phyloP scores from a whole-genome alignment of 306 rosid species.

The Dryas drummondii region DNA sequence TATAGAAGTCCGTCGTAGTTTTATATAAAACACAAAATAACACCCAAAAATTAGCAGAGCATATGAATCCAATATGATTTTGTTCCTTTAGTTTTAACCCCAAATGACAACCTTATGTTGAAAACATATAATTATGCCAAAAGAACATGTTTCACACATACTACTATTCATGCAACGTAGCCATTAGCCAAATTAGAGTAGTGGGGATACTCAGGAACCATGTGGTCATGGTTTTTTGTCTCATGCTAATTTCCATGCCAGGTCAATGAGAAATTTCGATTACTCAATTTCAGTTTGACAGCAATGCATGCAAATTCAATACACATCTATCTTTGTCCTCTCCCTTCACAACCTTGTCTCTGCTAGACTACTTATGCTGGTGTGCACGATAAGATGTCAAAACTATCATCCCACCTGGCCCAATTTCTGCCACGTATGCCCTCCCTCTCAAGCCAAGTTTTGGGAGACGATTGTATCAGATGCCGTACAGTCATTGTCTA shows the following conservation, averaged over 20 bases:
- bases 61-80: no score
- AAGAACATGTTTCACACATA: no score
- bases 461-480: neutral
- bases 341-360: slow-evolving; percentile 20
- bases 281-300: slow-evolving; percentile 29
- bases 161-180: neutral
- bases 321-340: slow-evolving; percentile 15
- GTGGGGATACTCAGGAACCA: slow-evolving; percentile 23
- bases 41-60: no score
- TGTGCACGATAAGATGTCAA: neutral
- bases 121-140: no score
- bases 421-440: neutral
- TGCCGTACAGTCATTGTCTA: slow-evolving; percentile 8
- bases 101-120: neutral
- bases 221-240: slow-evolving; percentile 9
- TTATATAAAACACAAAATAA: no score
- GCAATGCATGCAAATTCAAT: neutral
- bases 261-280: slow-evolving; percentile 37
- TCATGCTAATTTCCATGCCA: slow-evolving; percentile 21
- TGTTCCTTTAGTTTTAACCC: neutral
- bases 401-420: neutral
- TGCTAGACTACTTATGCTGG: neutral
- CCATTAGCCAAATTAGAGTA: neutral
- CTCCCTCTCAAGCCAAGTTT: neutral
- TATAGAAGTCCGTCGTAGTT: no score